A percentile compares a stretch with the other conserved stretches of the same genome.
Conservation (phyloP, 2,329 filamentous ascomycete species). For the Trichoderma atrobrunneum region DNA sequence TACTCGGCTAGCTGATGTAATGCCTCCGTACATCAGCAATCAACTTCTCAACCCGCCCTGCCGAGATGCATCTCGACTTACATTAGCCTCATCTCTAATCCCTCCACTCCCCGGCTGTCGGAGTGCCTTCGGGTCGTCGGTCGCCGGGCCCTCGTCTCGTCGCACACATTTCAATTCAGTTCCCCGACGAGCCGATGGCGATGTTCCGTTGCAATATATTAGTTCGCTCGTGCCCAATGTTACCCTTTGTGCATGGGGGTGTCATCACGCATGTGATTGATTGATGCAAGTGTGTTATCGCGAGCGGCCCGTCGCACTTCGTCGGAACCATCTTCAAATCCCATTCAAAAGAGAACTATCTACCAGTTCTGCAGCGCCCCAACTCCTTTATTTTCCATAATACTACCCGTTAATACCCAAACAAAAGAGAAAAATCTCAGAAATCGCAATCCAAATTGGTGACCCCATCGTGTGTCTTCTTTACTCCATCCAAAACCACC, state of each 20-base stretch:
- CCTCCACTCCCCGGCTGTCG: constrained; percentile 11
- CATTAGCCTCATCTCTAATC: constrained; percentile 15
- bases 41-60: background rate
- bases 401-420: too few relatives aligned
- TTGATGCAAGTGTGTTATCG: background rate
- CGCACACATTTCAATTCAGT: background rate
- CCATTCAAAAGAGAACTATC: background rate
- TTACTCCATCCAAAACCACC: background rate
- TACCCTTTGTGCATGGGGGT: background rate
- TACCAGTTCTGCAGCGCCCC: background rate
- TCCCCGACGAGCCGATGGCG: constrained; percentile 6
- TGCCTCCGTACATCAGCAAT: too few relatives aligned
- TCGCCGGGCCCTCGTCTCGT: constrained; percentile 1
- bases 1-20: too few relatives aligned
- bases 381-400: background rate
- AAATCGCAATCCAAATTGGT: background rate
- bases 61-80: constrained; percentile 1
- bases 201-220: background rate
- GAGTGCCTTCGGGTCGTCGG: constrained; percentile 12
- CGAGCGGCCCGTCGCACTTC: too few relatives aligned
- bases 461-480: background rate
- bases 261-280: background rate
- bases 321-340: background rate
- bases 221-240: background rate
- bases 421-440: too few relatives aligned